Evolutionary conservation across 768 basidiomycete genomes (phyloP), one percentile per base, ranked within the genome.

Genomic region (Imleria badia): DNA sequence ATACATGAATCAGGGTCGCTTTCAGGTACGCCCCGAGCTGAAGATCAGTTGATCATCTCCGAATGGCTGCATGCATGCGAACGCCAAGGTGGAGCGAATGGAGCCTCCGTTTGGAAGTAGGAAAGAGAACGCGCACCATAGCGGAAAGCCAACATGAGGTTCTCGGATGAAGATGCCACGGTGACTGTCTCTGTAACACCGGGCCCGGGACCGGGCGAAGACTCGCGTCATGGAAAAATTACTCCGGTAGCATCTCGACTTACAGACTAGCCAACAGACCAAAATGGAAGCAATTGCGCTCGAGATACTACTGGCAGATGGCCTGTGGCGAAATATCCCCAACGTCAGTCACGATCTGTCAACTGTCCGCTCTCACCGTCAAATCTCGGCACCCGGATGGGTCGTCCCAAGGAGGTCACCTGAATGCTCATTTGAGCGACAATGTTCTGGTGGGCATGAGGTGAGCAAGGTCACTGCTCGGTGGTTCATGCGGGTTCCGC

Each of bases 1-100:
- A 29, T 43, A 47, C 56, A 63, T 68, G 58, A 63, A 57, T 61
- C 66, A 66, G 66, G 66, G 66, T 61, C 66, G 49, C 22, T 19
- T 19, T 57, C 66, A 58, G 64, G 61, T 59, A 63, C 64, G 29
- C 23, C 36, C 17, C 39, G 26, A 22, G 36, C 22, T 43, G 48
- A 56, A 56, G 56, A 66, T 66, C 55, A 54, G 43, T 45, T 29
- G 35, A 66, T 63, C 59, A 55, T 22, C 23, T 29, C 8, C 9
- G 38, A 13, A 38, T 9, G 19, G 2, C 14, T 31, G 10, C 22
- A 17, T 6, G 15, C 10, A 51, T 39, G 49, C 48, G 49, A 51
- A 47, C 4, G 36, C 9, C 41, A n/a, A 20, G 36, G 38, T 39
- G 38, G 48, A 50, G 29, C 10, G 44, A 35, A 26, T 23, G 17